Evolutionary conservation across 371 early-diverging fungal species (phyloP).

Genomic region (Mortierella sp.): DNA sequence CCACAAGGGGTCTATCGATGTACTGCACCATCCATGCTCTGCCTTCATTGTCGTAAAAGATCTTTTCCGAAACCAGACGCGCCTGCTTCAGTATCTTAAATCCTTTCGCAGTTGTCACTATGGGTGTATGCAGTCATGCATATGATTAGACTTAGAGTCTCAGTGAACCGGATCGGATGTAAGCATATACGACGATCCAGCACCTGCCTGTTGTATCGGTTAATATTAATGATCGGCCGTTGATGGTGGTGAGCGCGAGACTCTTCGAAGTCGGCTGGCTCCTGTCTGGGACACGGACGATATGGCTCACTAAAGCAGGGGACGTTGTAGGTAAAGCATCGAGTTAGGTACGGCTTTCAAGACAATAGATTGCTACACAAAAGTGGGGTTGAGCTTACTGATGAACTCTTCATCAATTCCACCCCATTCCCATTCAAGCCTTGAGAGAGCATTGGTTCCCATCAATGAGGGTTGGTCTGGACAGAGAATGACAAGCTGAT

Average conservation of each 20-base stretch:
- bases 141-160: too few species aligned
- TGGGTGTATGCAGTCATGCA: too few species aligned
- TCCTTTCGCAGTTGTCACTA: conserved; percentile 50
- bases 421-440: conserved; percentile 52
- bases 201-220: conserved; percentile 41
- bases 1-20: conserved; percentile 48
- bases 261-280: conserved; percentile 29
- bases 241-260: conserved; percentile 22
- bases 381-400: conserved; percentile 11
- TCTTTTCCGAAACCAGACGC: conserved; percentile 39
- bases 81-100: conserved; percentile 44
- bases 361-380: neutral
- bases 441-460: conserved; percentile 24
- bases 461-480: conserved; percentile 43
- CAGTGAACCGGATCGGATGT: neutral
- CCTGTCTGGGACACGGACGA: conserved; percentile 33
- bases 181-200: neutral
- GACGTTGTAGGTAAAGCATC: neutral
- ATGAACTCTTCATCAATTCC: conserved; percentile 54
- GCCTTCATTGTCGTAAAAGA: conserved; percentile 53
- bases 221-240: conserved; percentile 43
- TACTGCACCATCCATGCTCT: conserved; percentile 44
- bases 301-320: conserved; percentile 33
- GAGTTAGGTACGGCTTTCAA: too few species aligned
- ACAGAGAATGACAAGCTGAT: conserved; percentile 44